Percentiles rank a stretch among this genome's conserved stretches.
phyloP scores from a whole-genome alignment of 768 basidiomycete genomes.

The Suillus bovinus region DNA sequence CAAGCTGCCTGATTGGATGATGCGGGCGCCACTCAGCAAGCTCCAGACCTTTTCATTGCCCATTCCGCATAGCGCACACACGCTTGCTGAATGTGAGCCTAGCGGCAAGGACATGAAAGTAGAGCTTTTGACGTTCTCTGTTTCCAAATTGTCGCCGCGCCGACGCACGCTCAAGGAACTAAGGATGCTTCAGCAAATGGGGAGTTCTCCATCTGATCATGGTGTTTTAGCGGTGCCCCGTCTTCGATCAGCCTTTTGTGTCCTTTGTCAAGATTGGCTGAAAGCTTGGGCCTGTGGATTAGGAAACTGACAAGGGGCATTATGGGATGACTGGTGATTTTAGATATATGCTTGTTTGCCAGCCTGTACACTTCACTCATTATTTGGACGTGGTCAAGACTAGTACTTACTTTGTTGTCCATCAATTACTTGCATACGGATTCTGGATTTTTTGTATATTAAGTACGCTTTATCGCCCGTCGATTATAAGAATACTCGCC shows the following conservation, averaged over 20 bases:
- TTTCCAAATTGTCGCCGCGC: not conserved
- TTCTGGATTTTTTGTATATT: not conserved
- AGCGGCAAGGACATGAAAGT: not conserved
- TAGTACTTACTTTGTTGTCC: not conserved
- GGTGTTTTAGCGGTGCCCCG: not conserved
- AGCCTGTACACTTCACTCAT: not conserved
- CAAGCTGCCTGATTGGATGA: not conserved
- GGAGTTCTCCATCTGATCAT: not conserved
- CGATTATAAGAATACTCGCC: not conserved
- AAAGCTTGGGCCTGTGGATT: conserved; percentile 1
- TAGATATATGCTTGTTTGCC: not conserved
- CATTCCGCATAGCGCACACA: not conserved
- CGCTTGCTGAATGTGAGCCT: not conserved
- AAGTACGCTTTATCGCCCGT: not conserved
- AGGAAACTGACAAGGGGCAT: not conserved
- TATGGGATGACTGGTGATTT: not conserved
- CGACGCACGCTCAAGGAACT: not conserved
- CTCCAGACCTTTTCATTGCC: not conserved
- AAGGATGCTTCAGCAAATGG: not conserved
- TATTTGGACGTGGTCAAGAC: not conserved
- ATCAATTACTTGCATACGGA: not conserved
- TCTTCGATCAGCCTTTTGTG: not conserved
- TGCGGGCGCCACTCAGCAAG: not conserved
- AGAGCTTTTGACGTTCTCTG: not conserved
- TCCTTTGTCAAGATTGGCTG: not conserved